Evolutionary conservation across 495 filamentous ascomycete genomes (phyloP), one percentile per base, ranked within the genome.

Genomic region (Penicillium flavigenum): DNA sequence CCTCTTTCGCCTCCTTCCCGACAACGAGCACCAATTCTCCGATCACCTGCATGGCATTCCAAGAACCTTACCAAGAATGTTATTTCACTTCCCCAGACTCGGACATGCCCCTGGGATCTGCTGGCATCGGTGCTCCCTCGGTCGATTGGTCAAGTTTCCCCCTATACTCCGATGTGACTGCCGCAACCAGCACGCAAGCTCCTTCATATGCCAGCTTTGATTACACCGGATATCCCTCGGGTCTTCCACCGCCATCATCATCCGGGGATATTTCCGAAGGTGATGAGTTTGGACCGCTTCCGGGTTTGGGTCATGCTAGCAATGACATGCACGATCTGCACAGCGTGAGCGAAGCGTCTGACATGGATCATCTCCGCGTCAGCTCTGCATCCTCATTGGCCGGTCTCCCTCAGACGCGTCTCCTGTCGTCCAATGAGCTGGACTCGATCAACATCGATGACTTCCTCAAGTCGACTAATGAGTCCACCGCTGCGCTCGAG

Each of bases 141-240:
- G 84, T 89, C 42, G 88, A 91, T 71, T 92, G 88, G 88, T 86
- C 83, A 41, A 83, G 86, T 51, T 86, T 87, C 62, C 85, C 88
- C 49, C 72, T 90, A 12, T 83, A 83, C 48, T 78, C 76, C 44
- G 77, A 80, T 12, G 79, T 79, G 47, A 80, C 86, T 57, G 79
- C 83, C n/a, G 75, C 86, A 5, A 84, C 80, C 49, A 90, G 84
- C 66, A 89, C 85, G 62, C 88, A 89, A 63, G 74, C 86, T 26
- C 86, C 85, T 26, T 87, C 86, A 45, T 90, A 86, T 65, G 79
- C 83, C 43, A 84, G 83, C 51, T 87, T 86, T 61, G 86, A 89
- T 58, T 87, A 81, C 63, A 73, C 73, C 58, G 83, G 79, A 6
- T 74, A 74, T 50, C 85, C 54, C 70, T 67, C 70, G 10, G 72